Percentiles rank a stretch among this genome's conserved stretches.
phyloP scores from a whole-genome alignment of 1,284 basidiomycete species.

The Erythrobasidium hasegawianum region DNA sequence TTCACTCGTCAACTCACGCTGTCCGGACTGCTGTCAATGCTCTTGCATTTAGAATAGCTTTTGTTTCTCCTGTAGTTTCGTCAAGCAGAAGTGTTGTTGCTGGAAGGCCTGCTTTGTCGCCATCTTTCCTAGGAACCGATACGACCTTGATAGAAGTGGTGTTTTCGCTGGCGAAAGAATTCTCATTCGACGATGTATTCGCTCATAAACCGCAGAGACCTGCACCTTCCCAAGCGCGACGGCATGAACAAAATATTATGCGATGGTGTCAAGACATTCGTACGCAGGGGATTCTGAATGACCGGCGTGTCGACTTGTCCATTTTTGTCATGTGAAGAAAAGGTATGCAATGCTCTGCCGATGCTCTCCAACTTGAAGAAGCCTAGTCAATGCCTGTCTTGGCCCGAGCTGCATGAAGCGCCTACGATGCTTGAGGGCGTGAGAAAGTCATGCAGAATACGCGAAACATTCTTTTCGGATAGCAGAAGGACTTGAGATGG shows the following conservation, averaged over 20 bases:
- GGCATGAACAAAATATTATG: conserved; percentile 34
- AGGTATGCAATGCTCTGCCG: conserved; percentile 11
- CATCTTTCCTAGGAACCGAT: conserved; percentile 34
- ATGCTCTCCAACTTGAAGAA: conserved; percentile 7
- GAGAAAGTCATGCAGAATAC: not conserved
- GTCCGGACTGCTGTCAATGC: conserved; percentile 40
- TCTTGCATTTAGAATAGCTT: conserved; percentile 38
- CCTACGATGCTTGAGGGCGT: not conserved
- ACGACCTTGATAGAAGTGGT: conserved; percentile 36
- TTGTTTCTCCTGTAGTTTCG: conserved; percentile 36
- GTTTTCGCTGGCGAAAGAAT: not conserved
- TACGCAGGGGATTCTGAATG: conserved; percentile 29
- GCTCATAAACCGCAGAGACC: too few species aligned
- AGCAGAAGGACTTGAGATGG: not conserved
- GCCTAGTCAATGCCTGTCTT: not conserved
- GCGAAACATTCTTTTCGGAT: not conserved
- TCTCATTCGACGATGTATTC: too few species aligned
- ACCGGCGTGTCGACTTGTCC: not conserved
- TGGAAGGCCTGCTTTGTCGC: conserved; percentile 36
- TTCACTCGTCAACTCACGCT: conserved; percentile 37
- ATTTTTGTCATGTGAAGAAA: not conserved
- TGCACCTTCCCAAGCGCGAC: conserved; percentile 21
- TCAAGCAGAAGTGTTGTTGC: conserved; percentile 40
- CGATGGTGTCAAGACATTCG: conserved; percentile 12
- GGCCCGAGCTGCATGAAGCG: not conserved